Evolutionary conservation across 2,329 filamentous ascomycete genomes (phyloP), one percentile per base, ranked within the genome.

Genomic region (Trichoderma brevicompactum): DNA sequence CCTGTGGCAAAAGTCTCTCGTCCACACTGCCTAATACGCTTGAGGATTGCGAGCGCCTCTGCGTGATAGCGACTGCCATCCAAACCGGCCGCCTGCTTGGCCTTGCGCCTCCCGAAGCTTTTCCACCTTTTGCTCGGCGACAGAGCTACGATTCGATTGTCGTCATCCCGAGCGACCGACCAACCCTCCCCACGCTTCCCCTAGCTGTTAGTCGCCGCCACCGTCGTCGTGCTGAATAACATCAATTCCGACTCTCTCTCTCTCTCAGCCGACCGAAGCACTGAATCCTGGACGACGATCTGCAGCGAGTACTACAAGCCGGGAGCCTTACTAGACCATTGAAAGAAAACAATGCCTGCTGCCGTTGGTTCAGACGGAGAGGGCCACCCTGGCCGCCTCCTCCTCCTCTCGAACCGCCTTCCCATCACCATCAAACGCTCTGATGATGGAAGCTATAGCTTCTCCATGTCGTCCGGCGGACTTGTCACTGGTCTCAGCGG

Each of bases 401-500:
- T 97, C 59, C 88, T 98, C 54, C 89, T 97, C 72, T 97, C 94
- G 41, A 99, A 99, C 77, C 92, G 95, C 63, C 85, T 98, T 48
- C 94, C 95, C 66, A 96, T 98, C 77, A 98, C 94, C 69, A 96
- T 98, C 81, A 97, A 97, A 81, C 90, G 92, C 70, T 90, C 90
- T 61, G 92, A 95, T 60, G 92, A 97, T 82, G 94, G 92, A 73
- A 90, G 90, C 77, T 99, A 97, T 81, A 87, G 89, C 74, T 97
- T 96, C 79, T 92, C 91, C 76, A 97, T 97, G 92, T 98, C 94
- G 53, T 98, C 95, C 2, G 95, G 95, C 65, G 95, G 95, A 46
- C 86, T 99, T 46, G 95, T 98, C 73, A 97, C 92, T 58, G 95
- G 95, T 19, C 83, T 99, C 67, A 96, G 92, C 70, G 95, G 95